Evolutionary conservation across 2,329 filamentous ascomycete genomes (phyloP).

Genomic region (Hypocrella siamensis): DNA sequence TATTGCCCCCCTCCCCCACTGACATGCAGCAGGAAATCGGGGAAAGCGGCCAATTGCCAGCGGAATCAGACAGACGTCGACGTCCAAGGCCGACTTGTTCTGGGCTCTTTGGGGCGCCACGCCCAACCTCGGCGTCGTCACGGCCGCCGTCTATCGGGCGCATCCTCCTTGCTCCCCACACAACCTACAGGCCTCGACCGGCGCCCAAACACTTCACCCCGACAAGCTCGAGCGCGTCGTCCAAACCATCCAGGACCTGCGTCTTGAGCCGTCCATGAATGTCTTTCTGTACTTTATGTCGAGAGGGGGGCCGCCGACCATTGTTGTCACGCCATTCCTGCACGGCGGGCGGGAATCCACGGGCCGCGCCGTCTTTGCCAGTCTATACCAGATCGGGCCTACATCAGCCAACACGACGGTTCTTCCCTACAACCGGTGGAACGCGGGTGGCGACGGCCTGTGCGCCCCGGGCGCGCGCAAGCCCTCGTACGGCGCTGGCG

Average conservation of each 20-base stretch:
- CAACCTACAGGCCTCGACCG: constrained; percentile 10
- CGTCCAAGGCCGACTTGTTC: constrained; percentile 21
- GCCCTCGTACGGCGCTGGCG: constrained; percentile 18
- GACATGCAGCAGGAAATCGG: no score
- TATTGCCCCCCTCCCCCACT: no score
- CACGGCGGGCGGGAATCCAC: constrained; percentile 15
- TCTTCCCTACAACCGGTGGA: constrained; percentile 20
- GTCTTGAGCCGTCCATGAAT: constrained; percentile 16
- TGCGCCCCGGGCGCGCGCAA: constrained; percentile 21
- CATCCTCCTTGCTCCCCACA: constrained; percentile 15
- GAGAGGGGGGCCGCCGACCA: constrained; percentile 7
- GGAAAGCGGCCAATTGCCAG: no score
- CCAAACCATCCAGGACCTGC: constrained; percentile 18
- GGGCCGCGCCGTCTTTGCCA: constrained; percentile 15
- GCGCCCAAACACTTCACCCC: constrained; percentile 9
- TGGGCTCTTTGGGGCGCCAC: constrained; percentile 34
- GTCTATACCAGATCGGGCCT: constrained; percentile 18
- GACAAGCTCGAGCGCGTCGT: constrained; percentile 15
- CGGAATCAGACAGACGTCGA: no score
- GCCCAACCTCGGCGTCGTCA: constrained; percentile 18
- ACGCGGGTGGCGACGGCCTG: constrained; percentile 19
- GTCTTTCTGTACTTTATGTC: constrained; percentile 18
- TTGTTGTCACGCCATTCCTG: constrained; percentile 14
- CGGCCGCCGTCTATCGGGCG: constrained; percentile 26
- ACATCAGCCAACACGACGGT: constrained; percentile 10